phyloP scores from a whole-genome alignment of 495 filamentous ascomycete species.

The Aspergillus bertholletiae region DNA sequence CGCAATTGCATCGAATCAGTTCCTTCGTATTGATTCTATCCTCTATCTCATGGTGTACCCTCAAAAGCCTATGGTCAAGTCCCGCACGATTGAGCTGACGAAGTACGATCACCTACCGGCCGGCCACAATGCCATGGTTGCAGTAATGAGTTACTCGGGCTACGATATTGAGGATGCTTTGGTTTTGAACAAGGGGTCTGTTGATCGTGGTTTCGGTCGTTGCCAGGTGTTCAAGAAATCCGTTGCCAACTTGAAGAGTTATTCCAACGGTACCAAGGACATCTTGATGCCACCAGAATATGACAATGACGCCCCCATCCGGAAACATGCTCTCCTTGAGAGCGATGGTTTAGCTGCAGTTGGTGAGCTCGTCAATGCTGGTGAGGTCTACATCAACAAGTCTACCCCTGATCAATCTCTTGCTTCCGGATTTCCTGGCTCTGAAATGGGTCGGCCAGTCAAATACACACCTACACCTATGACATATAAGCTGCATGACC shows the following conservation, averaged over 20 bases:
- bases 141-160: slow-evolving; percentile 98
- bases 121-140: slow-evolving; percentile 93
- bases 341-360: slow-evolving; percentile 80
- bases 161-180: slow-evolving; percentile 99
- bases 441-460: slow-evolving; percentile 54
- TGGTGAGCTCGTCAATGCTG: slow-evolving; percentile 66
- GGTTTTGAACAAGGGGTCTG: slow-evolving; percentile 91
- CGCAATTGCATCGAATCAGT: slow-evolving; percentile 95
- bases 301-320: slow-evolving; percentile 58
- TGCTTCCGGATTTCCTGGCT: slow-evolving; percentile 56
- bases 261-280: slow-evolving; percentile 76
- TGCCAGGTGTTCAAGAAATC: slow-evolving; percentile 96
- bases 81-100: slow-evolving; percentile 90
- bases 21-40: slow-evolving; percentile 90
- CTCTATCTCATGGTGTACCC: slow-evolving; percentile 97
- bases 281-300: slow-evolving; percentile 59
- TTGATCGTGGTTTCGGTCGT: slow-evolving; percentile 89
- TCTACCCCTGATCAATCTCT: slow-evolving; percentile 70
- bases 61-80: slow-evolving; percentile 96
- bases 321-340: slow-evolving; percentile 72
- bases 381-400: slow-evolving; percentile 87
- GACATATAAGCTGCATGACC: slow-evolving; percentile 80
- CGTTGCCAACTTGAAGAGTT: slow-evolving; percentile 69
- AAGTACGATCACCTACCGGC: slow-evolving; percentile 97
- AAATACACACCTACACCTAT: slow-evolving; percentile 66